Evolutionary conservation across 2,329 filamentous ascomycete genomes (phyloP), one percentile per base, ranked within the genome.

Genomic region (Sporothrix brunneoviolacea): DNA sequence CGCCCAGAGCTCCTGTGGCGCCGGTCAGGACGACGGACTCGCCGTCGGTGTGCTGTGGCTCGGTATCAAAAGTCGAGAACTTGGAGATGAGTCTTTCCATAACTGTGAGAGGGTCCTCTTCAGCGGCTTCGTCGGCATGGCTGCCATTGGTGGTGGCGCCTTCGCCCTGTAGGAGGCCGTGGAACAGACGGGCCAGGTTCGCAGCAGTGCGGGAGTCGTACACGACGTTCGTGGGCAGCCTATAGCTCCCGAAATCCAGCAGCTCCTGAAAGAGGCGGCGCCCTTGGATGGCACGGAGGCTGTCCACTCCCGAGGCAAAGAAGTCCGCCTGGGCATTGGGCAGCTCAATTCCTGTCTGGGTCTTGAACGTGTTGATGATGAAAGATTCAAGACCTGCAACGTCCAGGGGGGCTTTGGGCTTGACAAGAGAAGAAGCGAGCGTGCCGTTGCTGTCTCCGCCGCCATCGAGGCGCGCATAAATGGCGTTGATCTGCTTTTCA

Each of bases 41-140:
- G 12, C 47, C 32, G 3, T 30, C 38, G 16, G 19, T 10, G 52
- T 5, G 48, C 13, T n/a, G 37, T 4, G 39, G 54, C 48, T 37
- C 49, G 12, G 50, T 59, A 38, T 35, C 21, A 53, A 75, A 71
- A 5, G 52, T 53, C 0, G 68, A 69, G 59, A 74, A 73, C 51
- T 68, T 70, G 8, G 63, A 56, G 44, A 79, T 69, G n/a, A 79
- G 59, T 2, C 61, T 60, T 7, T 61, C 51, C 73, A 79, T 78
- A 9, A 45, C 24, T 1, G 50, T 42, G 4, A 36, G 2, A 1
- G 42, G 15, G 10, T 47, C 48, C 6, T 40, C 8, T 18, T 38
- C 46, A 18, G 19, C 35, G 13, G 15, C 18, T 8, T 16, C 8
- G 10, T 46, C 36, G 24, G 19, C 18, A 15, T 19, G 12, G 19